Conservation (phyloP, 495 filamentous ascomycete genomes). For the Chaetomium cochliodes region DNA sequence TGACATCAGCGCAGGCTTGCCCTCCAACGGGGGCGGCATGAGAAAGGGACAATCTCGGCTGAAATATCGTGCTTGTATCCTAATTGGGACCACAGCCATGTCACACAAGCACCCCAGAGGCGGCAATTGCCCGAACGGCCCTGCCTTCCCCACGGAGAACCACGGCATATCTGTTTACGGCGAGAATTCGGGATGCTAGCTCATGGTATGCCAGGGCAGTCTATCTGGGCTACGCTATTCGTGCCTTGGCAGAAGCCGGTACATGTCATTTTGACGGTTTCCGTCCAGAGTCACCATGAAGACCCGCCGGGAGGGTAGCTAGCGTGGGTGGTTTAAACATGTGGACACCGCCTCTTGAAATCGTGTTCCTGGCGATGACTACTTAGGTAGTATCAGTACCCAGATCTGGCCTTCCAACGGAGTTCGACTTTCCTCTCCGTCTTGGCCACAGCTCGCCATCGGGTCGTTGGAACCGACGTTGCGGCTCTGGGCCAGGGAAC, state of each 20-base stretch:
- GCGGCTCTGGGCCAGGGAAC: constrained; percentile 31
- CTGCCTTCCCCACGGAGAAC: constrained; percentile 1
- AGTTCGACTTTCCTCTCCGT: constrained; percentile 12
- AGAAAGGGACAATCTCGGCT: constrained; percentile 36
- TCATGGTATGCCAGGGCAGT: constrained; percentile 2
- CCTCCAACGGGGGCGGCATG: constrained; percentile 23
- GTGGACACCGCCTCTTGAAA: constrained; percentile 3
- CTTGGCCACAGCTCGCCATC: constrained; percentile 23
- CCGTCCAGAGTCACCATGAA: too few relatives aligned
- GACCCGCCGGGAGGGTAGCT: neutral
- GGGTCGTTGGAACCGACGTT: constrained; percentile 32
- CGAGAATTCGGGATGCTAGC: constrained; percentile 2
- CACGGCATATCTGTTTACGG: constrained; percentile 21
- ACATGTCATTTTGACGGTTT: constrained; percentile 14
- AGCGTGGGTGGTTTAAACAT: constrained; percentile 20
- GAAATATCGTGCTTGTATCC: constrained; percentile 31
- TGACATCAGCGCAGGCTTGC: constrained; percentile 26
- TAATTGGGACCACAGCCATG: constrained; percentile 23
- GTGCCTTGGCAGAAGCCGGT: constrained; percentile 25
- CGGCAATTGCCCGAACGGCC: constrained; percentile 25
- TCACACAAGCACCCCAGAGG: constrained; percentile 10
- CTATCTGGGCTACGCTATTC: constrained; percentile 2
- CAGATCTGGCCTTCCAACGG: constrained; percentile 18
- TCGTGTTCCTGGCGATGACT: constrained; percentile 14
- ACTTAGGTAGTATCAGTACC: constrained; percentile 21